A percentile compares a stretch with the other conserved stretches of the same genome.
Conservation (phyloP, 305 asterid genomes). For the Solanum hybrid region DNA sequence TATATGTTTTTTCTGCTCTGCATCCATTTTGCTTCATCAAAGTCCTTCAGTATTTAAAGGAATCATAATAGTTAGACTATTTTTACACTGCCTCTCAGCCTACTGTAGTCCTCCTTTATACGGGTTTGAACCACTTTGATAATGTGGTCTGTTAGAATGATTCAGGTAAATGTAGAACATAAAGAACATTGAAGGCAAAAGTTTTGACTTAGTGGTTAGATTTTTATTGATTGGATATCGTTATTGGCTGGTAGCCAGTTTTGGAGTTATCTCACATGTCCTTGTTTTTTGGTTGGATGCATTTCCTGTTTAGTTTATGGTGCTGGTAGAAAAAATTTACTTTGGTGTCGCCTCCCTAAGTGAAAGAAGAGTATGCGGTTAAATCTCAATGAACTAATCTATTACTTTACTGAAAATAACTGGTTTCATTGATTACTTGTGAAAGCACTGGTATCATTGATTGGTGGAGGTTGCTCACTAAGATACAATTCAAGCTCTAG, state of each 20-base stretch:
- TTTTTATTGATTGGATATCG: background rate
- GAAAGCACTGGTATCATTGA: background rate
- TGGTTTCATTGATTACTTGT: background rate
- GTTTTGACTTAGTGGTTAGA: background rate
- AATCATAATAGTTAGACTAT: background rate
- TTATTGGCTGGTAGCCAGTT: background rate
- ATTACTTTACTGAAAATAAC: background rate
- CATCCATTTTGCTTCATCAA: background rate
- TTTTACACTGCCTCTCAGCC: background rate
- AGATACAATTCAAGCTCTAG: background rate
- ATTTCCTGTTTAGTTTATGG: background rate
- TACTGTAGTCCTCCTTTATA: background rate
- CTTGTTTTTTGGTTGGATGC: background rate
- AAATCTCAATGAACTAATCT: background rate
- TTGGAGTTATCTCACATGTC: background rate
- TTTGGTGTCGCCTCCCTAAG: background rate
- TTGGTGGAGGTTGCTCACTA: background rate
- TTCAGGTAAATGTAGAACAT: background rate
- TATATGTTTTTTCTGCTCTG: background rate
- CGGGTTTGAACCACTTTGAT: background rate
- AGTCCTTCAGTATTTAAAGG: background rate
- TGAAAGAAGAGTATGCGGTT: background rate
- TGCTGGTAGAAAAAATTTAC: background rate
- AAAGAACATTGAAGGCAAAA: background rate
- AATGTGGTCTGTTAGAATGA: background rate